Evolutionary conservation across 2,329 filamentous ascomycete genomes (phyloP).

Genomic region (Berkeleyomyces rouxiae): DNA sequence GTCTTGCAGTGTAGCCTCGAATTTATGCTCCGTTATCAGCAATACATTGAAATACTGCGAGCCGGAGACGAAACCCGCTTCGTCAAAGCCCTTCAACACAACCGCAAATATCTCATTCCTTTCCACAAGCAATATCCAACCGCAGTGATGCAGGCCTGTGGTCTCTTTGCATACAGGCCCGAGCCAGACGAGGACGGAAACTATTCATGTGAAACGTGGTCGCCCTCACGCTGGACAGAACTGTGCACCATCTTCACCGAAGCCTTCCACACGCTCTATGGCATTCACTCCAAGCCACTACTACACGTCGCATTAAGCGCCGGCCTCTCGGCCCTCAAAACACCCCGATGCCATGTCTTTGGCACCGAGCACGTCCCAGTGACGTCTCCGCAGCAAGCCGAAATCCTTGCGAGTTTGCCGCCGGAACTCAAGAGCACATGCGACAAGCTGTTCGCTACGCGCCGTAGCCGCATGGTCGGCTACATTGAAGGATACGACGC

Average conservation of each 20-base stretch:
- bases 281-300: slow-evolving; percentile 64
- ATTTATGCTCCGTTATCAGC: slow-evolving; percentile 82
- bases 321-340: slow-evolving; percentile 87
- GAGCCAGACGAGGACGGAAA: slow-evolving; percentile 32
- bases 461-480: neutral
- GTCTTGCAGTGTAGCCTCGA: slow-evolving; percentile 56
- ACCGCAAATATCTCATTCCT: slow-evolving; percentile 61
- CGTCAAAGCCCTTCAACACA: slow-evolving; percentile 64
- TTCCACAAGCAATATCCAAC: slow-evolving; percentile 51
- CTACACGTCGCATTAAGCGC: slow-evolving; percentile 83
- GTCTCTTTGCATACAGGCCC: slow-evolving; percentile 59
- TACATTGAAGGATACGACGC: slow-evolving; percentile 7
- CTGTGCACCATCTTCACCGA: slow-evolving; percentile 67
- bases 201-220: slow-evolving; percentile 44
- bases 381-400: neutral
- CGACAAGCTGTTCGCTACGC: slow-evolving; percentile 6
- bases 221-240: slow-evolving; percentile 53
- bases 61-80: slow-evolving; percentile 45
- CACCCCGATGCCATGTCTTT: slow-evolving; percentile 61
- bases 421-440: slow-evolving; percentile 8
- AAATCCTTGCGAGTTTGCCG: neutral
- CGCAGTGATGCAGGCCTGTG: slow-evolving; percentile 57
- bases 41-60: slow-evolving; percentile 73
- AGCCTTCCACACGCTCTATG: slow-evolving; percentile 75
- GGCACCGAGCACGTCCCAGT: slow-evolving; percentile 1